These are phyloP conservation scores for Metarhizium robertsii DNA, from an alignment of 2,329 filamentous ascomycete genomes.

Conservation along the genomic window DNA sequence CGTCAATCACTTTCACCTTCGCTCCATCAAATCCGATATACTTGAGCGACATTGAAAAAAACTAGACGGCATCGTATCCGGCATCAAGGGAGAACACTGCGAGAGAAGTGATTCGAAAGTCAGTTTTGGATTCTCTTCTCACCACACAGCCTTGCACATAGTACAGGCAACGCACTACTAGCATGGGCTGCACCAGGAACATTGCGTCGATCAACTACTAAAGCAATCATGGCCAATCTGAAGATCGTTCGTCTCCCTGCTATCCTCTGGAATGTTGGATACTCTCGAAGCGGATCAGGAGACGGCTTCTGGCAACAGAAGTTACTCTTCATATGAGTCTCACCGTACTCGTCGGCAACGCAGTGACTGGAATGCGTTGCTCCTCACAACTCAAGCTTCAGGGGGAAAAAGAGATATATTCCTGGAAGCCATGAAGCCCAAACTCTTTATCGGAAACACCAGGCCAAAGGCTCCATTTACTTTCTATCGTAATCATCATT, in stretches of 20 bases:
- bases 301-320: background rate
- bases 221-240: too few species aligned
- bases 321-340: background rate
- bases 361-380: slow-evolving; percentile 23
- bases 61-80: too few species aligned
- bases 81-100: too few species aligned
- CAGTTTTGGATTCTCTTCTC: too few species aligned
- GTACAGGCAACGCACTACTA: too few species aligned
- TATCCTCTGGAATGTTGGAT: background rate
- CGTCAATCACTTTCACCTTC: background rate
- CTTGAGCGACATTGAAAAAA: background rate
- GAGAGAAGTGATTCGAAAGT: too few species aligned
- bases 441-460: background rate
- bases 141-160: too few species aligned
- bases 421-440: background rate
- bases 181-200: too few species aligned
- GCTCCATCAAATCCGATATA: too few species aligned
- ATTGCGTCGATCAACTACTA: background rate
- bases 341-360: slow-evolving; percentile 1
- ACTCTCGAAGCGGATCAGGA: background rate
- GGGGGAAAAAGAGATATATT: background rate
- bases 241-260: background rate
- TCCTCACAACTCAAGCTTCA: slow-evolving; percentile 14
- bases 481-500: background rate
- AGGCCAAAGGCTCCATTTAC: background rate